Conservation (phyloP, 169 alveolate species). For the Plasmodium malariae region DNA sequence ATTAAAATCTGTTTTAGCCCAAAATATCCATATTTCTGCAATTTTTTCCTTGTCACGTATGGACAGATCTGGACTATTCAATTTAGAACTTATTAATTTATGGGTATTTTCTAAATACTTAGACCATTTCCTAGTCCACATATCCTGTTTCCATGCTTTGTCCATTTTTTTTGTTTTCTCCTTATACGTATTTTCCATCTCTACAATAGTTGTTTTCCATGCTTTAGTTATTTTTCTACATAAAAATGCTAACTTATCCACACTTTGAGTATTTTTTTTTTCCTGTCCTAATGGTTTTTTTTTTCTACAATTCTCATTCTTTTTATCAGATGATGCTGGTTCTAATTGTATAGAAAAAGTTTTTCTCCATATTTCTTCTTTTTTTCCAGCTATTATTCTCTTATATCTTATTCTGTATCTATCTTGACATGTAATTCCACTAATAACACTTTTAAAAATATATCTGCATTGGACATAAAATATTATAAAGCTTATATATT, state of each 20-base stretch:
- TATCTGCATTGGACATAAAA: background rate
- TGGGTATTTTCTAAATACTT: constrained; percentile 3
- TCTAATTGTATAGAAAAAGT: background rate
- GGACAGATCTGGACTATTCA: background rate
- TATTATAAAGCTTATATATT: no score
- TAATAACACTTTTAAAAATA: background rate
- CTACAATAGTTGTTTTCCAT: background rate
- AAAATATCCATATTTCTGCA: background rate
- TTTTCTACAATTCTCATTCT: background rate
- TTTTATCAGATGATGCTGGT: background rate
- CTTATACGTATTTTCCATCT: constrained; percentile 17
- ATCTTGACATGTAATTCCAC: background rate
- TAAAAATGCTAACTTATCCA: background rate
- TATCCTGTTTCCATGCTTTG: background rate
- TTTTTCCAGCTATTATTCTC: constrained; percentile 11
- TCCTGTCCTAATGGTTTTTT: background rate
- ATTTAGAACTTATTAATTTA: background rate
- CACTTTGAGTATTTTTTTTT: background rate
- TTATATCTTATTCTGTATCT: background rate
- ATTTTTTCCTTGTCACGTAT: constrained; percentile 3
- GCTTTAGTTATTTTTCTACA: background rate
- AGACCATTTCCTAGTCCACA: constrained; percentile 13
- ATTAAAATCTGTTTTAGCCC: constrained; percentile 9
- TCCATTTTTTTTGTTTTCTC: constrained; percentile 9
- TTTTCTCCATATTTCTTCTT: constrained; percentile 10